Base-by-base conservation (phyloP, 1,139 yeast genomes). In the Geotrichum siamense region DNA sequence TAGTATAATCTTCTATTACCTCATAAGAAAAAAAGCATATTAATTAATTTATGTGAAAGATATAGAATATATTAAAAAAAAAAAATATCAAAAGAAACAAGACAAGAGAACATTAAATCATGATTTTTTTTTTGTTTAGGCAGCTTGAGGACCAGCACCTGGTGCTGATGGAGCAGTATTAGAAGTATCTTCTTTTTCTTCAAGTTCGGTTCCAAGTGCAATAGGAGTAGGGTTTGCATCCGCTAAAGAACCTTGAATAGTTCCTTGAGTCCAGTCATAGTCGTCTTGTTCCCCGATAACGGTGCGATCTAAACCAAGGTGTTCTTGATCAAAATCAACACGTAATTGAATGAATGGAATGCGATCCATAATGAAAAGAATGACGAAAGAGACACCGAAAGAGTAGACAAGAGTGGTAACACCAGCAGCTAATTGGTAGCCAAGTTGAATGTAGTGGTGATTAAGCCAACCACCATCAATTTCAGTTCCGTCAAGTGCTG, bases 381-480 rank as follows among this genome's bases (percentile, higher is more conserved):
- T 72, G 47, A 84, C 70, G 4, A 82, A 73, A 29, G 96, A 86
- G 45, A 87, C 75, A 13, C 68, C 74, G 60, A 85, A 85, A 10
- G 95, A 75, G 93, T 94, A 89, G 22, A 76, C 77, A 51, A 81
- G 79, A 49, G 81, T 77, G 21, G 95, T 73, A 51, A 74, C 69
- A 52, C 82, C 74, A 44, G 86, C 96, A 37, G 97, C 96, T 55
- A 89, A 72, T 71, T 89, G 97, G 71, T 81, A 87, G 49, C 96
- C 96, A 51, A 89, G 79, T 72, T 89, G 97, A 48, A 70, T 75
- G 67, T 75, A 89, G 72, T 87, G 80, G 61, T 85, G 93, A 72
- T 85, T 86, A 58, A 89, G 69, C 97, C 98, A 89, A 47, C 98
- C 97, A 58, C 96, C 94, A 28, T 61, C 70, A 53, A 85, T 84